Conservation (phyloP, 2,329 filamentous ascomycete species). For the Colletotrichum higginsianum region DNA sequence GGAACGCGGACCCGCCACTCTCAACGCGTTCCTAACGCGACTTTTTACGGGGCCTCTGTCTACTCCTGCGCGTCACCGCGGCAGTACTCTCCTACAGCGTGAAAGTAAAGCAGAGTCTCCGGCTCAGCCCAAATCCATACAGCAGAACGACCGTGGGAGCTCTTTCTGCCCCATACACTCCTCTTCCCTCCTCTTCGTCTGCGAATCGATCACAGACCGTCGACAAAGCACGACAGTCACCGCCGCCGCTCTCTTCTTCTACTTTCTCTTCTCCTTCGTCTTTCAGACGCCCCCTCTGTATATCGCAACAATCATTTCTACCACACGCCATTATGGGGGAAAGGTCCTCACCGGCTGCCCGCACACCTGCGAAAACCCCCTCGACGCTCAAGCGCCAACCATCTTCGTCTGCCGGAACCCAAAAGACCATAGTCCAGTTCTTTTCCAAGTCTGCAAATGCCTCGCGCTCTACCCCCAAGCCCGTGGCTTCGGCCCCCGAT, state of each 20-base stretch:
- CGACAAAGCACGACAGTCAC: not conserved
- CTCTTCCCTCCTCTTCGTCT: not conserved
- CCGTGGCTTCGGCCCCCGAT: constrained; percentile 51
- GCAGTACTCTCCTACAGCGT: not conserved
- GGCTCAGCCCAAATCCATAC: not conserved
- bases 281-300: no score
- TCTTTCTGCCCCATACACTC: not conserved
- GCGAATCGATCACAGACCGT: not conserved
- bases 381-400: constrained; percentile 45
- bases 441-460: constrained; percentile 58
- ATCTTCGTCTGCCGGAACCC: constrained; percentile 50
- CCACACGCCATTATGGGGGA: constrained; percentile 28
- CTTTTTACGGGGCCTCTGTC: constrained; percentile 4
- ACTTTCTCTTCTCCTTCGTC: not conserved
- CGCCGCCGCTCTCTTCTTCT: not conserved
- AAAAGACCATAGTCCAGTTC: constrained; percentile 61
- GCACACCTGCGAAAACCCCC: constrained; percentile 55
- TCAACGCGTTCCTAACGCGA: constrained; percentile 16
- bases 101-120: not conserved
- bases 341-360: constrained; percentile 47
- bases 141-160: not conserved
- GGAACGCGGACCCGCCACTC: constrained; percentile 1
- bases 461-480: constrained; percentile 51
- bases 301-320: not conserved
- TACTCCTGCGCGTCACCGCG: constrained; percentile 7